A percentile compares a stretch with the other conserved stretches of the same genome.
These are phyloP conservation scores for Mycena sp. DNA, from an alignment of 1,284 basidiomycete genomes.

Conservation along the genomic window DNA sequence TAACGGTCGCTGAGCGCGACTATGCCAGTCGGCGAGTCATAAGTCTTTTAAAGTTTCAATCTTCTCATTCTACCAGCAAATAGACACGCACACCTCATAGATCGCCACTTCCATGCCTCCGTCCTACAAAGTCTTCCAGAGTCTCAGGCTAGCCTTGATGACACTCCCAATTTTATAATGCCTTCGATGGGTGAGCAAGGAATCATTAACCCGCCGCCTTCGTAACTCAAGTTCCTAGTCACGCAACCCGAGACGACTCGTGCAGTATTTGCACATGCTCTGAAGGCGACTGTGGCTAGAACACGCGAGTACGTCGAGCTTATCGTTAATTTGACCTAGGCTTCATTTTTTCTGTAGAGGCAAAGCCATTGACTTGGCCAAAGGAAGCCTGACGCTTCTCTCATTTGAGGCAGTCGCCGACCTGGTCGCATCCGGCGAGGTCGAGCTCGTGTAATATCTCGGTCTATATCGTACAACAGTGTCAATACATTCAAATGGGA, in stretches of 20 bases:
- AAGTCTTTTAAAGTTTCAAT: background rate
- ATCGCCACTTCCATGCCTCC: constrained; percentile 76
- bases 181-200: constrained; percentile 78
- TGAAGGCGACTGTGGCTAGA: constrained; percentile 68
- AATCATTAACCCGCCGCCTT: background rate
- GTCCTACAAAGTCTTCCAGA: constrained; percentile 85
- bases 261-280: constrained; percentile 84
- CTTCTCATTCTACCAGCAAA: background rate
- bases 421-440: constrained; percentile 71
- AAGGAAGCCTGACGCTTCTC: constrained; percentile 75
- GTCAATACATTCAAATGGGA: constrained; percentile 24
- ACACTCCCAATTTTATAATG: constrained; percentile 68
- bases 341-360: constrained; percentile 48
- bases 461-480: constrained; percentile 19
- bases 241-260: constrained; percentile 76
- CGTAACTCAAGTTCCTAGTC: constrained; percentile 55
- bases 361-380: constrained; percentile 67
- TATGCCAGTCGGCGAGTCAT: constrained; percentile 74
- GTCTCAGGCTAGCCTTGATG: constrained; percentile 78
- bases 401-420: constrained; percentile 79
- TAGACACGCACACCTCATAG: constrained; percentile 79
- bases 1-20: constrained; percentile 83
- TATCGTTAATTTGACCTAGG: background rate
- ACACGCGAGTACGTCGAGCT: constrained; percentile 74
- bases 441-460: constrained; percentile 67